A percentile compares a stretch with the other conserved stretches of the same genome.
Conservation (phyloP, 768 basidiomycete genomes). For the Boletus vinaceobasis region DNA sequence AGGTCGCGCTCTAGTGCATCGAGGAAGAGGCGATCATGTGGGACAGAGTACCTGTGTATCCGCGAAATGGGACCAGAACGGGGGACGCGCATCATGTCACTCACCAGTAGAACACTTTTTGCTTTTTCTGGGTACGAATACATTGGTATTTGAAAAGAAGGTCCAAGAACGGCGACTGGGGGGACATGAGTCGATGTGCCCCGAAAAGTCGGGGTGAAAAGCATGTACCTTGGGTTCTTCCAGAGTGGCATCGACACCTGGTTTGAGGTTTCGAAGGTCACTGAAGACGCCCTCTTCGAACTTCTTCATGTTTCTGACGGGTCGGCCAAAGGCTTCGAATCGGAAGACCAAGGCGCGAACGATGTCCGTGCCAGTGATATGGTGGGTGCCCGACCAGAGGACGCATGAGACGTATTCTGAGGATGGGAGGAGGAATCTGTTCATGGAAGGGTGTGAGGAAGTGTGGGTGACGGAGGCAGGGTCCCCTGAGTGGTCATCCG, state of each 20-base stretch:
- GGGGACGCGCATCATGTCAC: slow-evolving; percentile 23
- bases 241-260: slow-evolving; percentile 85
- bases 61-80: neutral
- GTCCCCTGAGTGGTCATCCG: slow-evolving; percentile 15
- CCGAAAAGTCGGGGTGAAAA: neutral
- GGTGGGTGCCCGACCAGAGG: slow-evolving; percentile 86
- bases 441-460: slow-evolving; percentile 73
- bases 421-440: slow-evolving; percentile 83
- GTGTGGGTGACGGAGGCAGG: slow-evolving; percentile 36
- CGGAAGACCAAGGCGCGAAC: slow-evolving; percentile 93
- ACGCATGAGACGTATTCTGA: slow-evolving; percentile 90
- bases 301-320: slow-evolving; percentile 91
- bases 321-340: slow-evolving; percentile 89
- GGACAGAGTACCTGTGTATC: slow-evolving; percentile 82
- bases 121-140: slow-evolving; percentile 97
- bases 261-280: slow-evolving; percentile 90
- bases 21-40: slow-evolving; percentile 94
- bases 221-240: slow-evolving; percentile 90
- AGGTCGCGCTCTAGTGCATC: slow-evolving; percentile 95
- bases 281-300: slow-evolving; percentile 97
- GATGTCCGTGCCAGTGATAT: slow-evolving; percentile 96
- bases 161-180: slow-evolving; percentile 87
- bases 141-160: slow-evolving; percentile 95
- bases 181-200: neutral
- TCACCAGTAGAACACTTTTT: slow-evolving; percentile 98